phyloP scores from a whole-genome alignment of 2,329 filamentous ascomycete species.

The Neodidymelliopsis sp. region DNA sequence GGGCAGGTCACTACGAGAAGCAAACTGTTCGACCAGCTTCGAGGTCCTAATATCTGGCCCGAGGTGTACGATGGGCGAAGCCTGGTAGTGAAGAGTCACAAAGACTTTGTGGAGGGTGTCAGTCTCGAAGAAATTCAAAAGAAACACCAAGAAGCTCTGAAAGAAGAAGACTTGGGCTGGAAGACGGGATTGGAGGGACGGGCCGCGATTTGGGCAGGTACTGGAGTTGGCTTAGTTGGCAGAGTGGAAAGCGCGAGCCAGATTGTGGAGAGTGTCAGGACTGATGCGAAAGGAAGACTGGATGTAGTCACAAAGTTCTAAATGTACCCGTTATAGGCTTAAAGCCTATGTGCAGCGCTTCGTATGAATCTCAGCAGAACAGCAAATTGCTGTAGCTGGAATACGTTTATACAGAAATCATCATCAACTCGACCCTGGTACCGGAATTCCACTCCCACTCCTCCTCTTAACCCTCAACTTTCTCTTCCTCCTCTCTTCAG shows the following conservation, averaged over 20 bases:
- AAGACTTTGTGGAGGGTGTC: slow-evolving; percentile 50
- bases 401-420: no score
- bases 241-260: slow-evolving; percentile 58
- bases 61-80: slow-evolving; percentile 64
- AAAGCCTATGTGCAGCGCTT: no score
- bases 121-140: slow-evolving; percentile 53
- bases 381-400: no score
- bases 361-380: no score
- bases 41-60: slow-evolving; percentile 67
- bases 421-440: neutral
- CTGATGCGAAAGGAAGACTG: slow-evolving; percentile 49
- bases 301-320: no score
- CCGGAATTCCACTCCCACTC: slow-evolving; percentile 13
- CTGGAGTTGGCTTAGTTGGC: slow-evolving; percentile 65
- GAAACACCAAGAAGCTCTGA: slow-evolving; percentile 56
- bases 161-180: slow-evolving; percentile 59
- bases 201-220: slow-evolving; percentile 65
- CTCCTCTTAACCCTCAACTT: slow-evolving; percentile 12
- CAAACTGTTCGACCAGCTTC: slow-evolving; percentile 61
- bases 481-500: slow-evolving; percentile 17
- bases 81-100: slow-evolving; percentile 61
- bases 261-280: slow-evolving; percentile 57
- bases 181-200: slow-evolving; percentile 58
- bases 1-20: slow-evolving; percentile 59
- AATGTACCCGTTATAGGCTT: no score